Evolutionary conservation across 2,329 filamentous ascomycete genomes (phyloP).

Genomic region (Thelonectria blattea): DNA sequence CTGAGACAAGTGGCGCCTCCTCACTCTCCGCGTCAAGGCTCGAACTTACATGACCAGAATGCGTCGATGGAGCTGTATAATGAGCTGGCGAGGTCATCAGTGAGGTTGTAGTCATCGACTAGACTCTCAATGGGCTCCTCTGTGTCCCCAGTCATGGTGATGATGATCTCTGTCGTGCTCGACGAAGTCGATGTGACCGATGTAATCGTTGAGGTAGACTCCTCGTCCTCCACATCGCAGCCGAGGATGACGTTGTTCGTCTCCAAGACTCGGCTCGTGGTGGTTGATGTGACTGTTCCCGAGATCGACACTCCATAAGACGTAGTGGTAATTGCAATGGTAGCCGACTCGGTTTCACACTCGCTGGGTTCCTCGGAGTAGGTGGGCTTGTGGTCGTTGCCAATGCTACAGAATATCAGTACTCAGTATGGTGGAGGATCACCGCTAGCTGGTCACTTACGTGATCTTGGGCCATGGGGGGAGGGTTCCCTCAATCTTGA

Average conservation of each 20-base stretch:
- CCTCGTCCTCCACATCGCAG: conserved; percentile 14
- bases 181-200: background rate
- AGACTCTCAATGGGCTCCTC: background rate
- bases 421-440: no score
- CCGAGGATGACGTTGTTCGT: conserved; percentile 14
- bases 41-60: conserved; percentile 18
- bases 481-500: conserved; percentile 17
- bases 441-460: conserved; percentile 2
- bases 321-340: conserved; percentile 14
- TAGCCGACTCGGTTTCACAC: conserved; percentile 19
- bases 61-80: conserved; percentile 3
- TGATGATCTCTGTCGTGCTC: background rate
- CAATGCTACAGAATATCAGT: conserved; percentile 7
- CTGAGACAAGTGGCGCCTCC: no score
- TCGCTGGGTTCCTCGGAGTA: conserved; percentile 12
- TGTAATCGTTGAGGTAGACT: conserved; percentile 1
- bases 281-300: conserved; percentile 11
- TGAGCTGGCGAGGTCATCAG: conserved; percentile 1
- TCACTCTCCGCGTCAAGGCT: background rate
- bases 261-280: conserved; percentile 2
- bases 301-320: conserved; percentile 18
- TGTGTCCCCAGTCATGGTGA: conserved; percentile 5
- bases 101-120: background rate
- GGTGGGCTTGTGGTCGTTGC: conserved; percentile 13
- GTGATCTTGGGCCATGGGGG: conserved; percentile 23